These are phyloP conservation scores for Vitis hybrid DNA, from an alignment of 177 flowering plant species.

Conservation along the genomic window DNA sequence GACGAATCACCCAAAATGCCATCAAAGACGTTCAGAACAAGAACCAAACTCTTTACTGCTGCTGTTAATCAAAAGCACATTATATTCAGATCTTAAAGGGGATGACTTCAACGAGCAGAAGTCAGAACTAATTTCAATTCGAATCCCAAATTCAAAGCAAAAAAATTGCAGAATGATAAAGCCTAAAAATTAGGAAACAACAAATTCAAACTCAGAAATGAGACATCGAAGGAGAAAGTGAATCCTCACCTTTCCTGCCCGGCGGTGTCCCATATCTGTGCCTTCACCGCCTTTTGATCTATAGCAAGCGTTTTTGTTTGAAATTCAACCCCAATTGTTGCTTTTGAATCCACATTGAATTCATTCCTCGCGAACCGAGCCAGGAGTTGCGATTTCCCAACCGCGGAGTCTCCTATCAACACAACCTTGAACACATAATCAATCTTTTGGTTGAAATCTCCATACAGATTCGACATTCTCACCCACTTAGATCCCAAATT, in stretches of 20 bases:
- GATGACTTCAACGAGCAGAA: not conserved
- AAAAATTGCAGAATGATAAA: not conserved
- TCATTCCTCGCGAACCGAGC: slow-evolving; percentile 32
- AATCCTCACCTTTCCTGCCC: slow-evolving; percentile 33
- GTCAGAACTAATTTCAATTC: not conserved
- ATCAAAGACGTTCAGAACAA: no score
- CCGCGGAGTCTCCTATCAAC: slow-evolving; percentile 34
- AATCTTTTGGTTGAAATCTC: slow-evolving; percentile 33
- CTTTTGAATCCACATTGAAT: slow-evolving; percentile 32
- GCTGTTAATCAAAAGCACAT: no score
- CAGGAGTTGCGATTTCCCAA: slow-evolving; percentile 33
- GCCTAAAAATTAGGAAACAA: not conserved
- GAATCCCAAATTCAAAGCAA: not conserved
- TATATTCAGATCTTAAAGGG: no score
- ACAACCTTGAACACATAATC: slow-evolving; percentile 38
- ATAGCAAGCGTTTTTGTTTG: slow-evolving; percentile 33
- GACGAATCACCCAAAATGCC: no score
- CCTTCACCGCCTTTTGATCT: slow-evolving; percentile 30
- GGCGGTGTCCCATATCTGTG: slow-evolving; percentile 41
- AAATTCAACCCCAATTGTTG: slow-evolving; percentile 37
- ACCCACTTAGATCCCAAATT: not conserved
- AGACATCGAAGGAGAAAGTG: not conserved
- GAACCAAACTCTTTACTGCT: no score
- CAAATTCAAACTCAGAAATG: not conserved
- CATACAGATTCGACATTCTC: slow-evolving; percentile 33